Conservation (phyloP, 257 asterid genomes). For the Solanum pinnatisectum region DNA sequence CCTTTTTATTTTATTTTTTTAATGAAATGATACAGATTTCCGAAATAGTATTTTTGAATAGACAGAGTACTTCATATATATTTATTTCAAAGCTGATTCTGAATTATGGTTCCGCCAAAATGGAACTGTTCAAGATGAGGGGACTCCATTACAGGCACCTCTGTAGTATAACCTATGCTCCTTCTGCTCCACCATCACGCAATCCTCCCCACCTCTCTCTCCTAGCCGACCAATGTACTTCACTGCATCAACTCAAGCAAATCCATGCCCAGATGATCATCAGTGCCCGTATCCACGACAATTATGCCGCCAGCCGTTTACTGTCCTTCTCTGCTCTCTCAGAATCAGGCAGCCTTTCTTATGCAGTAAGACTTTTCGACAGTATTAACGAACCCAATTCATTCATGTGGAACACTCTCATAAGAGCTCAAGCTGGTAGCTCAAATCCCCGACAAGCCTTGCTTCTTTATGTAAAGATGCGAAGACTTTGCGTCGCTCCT, state of each 20-base stretch:
- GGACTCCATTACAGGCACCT: constrained; percentile 6
- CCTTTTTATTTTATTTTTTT: no score
- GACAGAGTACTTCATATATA: no score
- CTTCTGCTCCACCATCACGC: not conserved
- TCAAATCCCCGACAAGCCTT: constrained; percentile 32
- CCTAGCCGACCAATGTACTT: constrained; percentile 46
- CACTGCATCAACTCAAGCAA: constrained; percentile 61
- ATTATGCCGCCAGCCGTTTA: constrained; percentile 74
- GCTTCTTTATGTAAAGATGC: constrained; percentile 42
- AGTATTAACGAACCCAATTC: constrained; percentile 31
- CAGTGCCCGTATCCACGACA: constrained; percentile 56
- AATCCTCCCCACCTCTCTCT: constrained; percentile 19
- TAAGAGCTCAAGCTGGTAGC: constrained; percentile 51
- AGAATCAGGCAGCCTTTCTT: constrained; percentile 36
- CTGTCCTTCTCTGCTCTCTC: constrained; percentile 70
- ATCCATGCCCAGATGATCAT: constrained; percentile 70
- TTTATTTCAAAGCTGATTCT: not conserved
- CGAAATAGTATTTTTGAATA: no score
- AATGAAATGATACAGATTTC: no score
- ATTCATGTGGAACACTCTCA: constrained; percentile 90
- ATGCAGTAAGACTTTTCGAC: constrained; percentile 47
- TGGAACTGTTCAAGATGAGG: not conserved
- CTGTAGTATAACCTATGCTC: constrained; percentile 6
- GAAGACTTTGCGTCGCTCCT: constrained; percentile 33
- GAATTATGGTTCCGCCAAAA: constrained; percentile 25